phyloP scores from a whole-genome alignment of 225 moss, liverwort and hornwort genomes.

The Rhytidiadelphus loreus region DNA sequence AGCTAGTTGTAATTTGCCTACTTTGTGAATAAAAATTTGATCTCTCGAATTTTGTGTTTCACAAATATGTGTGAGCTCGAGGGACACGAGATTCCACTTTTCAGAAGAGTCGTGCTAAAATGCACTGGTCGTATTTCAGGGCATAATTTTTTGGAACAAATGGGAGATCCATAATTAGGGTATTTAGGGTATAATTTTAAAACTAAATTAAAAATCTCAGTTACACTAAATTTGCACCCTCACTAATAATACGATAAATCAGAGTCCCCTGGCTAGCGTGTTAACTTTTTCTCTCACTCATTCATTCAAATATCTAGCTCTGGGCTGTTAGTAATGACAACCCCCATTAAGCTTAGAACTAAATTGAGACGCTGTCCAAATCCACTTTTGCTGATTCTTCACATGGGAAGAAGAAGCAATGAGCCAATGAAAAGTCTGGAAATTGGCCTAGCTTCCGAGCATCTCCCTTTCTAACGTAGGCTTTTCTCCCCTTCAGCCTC shows the following conservation, averaged over 20 bases:
- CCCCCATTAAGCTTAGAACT: background rate
- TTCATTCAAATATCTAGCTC: too few species aligned
- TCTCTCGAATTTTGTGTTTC: fast-evolving
- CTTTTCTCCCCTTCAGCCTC: background rate
- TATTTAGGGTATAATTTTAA: too few species aligned
- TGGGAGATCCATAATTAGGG: too few species aligned
- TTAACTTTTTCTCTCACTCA: too few species aligned
- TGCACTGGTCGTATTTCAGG: too few species aligned
- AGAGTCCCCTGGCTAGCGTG: background rate
- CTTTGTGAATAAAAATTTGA: background rate
- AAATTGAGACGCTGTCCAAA: background rate
- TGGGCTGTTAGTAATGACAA: background rate
- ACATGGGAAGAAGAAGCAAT: background rate
- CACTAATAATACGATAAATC: background rate
- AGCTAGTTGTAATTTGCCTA: background rate
- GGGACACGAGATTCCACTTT: background rate
- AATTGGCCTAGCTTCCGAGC: background rate
- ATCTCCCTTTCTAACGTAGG: background rate
- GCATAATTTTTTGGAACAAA: too few species aligned
- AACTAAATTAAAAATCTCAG: background rate
- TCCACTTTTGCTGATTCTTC: background rate
- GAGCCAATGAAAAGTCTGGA: background rate
- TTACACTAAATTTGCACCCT: background rate
- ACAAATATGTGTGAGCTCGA: background rate
- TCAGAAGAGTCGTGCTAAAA: too few species aligned